Percentiles rank a stretch among this genome's conserved stretches.
Conservation (phyloP, 768 basidiomycete species). For the Tricholoma hemisulphureum region DNA sequence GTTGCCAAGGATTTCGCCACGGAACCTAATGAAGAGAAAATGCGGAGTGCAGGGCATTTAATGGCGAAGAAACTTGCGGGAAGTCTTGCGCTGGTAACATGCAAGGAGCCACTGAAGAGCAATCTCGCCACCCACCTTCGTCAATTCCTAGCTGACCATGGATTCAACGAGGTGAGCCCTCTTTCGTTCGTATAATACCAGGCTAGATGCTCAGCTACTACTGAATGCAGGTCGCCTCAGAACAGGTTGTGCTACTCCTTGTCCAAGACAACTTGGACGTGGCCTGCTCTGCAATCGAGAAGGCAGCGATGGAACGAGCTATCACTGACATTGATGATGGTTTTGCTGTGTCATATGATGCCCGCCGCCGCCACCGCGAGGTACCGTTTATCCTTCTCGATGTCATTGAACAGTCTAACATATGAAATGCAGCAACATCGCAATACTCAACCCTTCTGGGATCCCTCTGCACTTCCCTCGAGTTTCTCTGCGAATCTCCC, state of each 20-base stretch:
- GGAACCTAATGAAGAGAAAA: slow-evolving; percentile 85
- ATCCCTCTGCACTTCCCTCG: slow-evolving; percentile 68
- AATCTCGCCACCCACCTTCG: slow-evolving; percentile 89
- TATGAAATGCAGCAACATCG: slow-evolving; percentile 48
- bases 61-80: slow-evolving; percentile 98
- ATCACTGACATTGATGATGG: slow-evolving; percentile 90
- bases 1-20: slow-evolving; percentile 95
- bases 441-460: slow-evolving; percentile 82
- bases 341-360: slow-evolving; percentile 78
- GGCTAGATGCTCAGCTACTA: background rate
- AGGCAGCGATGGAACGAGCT: slow-evolving; percentile 96
- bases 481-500: slow-evolving; percentile 75
- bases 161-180: slow-evolving; percentile 74
- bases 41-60: slow-evolving; percentile 87
- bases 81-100: slow-evolving; percentile 93
- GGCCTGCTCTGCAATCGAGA: slow-evolving; percentile 93
- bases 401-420: background rate
- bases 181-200: background rate
- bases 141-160: slow-evolving; percentile 79
- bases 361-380: slow-evolving; percentile 84
- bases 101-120: slow-evolving; percentile 93
- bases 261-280: slow-evolving; percentile 92
- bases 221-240: slow-evolving; percentile 53
- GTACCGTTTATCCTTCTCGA: slow-evolving; percentile 34
- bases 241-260: slow-evolving; percentile 74